Base-by-base conservation (phyloP, 805 yeast genomes). In the Candida ulmi region DNA sequence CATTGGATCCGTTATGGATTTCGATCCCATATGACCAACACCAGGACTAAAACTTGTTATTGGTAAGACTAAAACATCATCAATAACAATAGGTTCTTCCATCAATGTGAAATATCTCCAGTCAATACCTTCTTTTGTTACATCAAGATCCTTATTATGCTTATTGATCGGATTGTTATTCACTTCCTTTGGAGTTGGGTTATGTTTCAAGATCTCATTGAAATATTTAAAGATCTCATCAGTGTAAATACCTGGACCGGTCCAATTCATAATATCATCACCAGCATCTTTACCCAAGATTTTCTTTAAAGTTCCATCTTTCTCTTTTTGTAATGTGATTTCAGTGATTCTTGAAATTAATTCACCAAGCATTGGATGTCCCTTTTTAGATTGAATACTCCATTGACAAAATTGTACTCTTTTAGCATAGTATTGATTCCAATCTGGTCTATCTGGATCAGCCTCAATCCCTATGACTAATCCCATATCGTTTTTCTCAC, bases 201-300 rank as follows among this genome's bases (percentile, higher is more conserved):
- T 32, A 8, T 39, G 17, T n/a, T 35, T 38, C 7, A 43, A 5
- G 4, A 46, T 45, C 18, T 79, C 82, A 60, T 83, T 83, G 49
- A 91, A 69, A 60, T 91, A 88, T 34, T 74, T 78, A 60, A 93
- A 88, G 17, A 93, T 70, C 9, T 76, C 64, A 58, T 93, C 98
- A 0, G 99, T 91, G 78, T 90, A 93, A 17, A 88, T 77, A 1
- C 95, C 98, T 0, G 98, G 96, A 0, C 99, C 99, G 0, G 98
- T 87, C 96, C 96, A 87, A 54, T 83, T 75, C 95, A 88, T 86
- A 38, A 88, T 75, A 55, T 83, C 88, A 17, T 80, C 80, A 6
- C 95, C 95, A 8, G 69, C 63, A 46, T 81, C 81, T 48, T 76
- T 74, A 6, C 85, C 81, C 35, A 69, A 63, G 0, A 76, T 64